Percentiles rank a stretch among this genome's conserved stretches.
These are phyloP conservation scores for Podila epicladia DNA, from an alignment of 192 early-diverging fungal species.

Conservation along the genomic window DNA sequence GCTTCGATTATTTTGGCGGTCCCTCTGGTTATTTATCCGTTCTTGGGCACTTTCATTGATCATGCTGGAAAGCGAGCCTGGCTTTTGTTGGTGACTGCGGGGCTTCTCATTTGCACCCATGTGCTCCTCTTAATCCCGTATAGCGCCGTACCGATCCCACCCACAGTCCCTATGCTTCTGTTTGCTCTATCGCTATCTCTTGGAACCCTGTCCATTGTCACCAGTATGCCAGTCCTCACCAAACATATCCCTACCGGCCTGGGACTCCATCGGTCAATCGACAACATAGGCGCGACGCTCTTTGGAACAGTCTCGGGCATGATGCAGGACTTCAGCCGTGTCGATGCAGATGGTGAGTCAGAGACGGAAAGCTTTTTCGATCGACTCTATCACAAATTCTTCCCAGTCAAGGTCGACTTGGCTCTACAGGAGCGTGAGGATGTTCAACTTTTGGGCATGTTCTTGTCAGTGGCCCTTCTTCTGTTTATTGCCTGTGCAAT, in stretches of 20 bases:
- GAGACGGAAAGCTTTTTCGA: constrained; percentile 39
- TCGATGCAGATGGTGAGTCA: constrained; percentile 7
- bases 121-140: constrained; percentile 25
- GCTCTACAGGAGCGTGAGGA: constrained; percentile 32
- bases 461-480: constrained; percentile 19
- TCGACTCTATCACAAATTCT: constrained; percentile 39
- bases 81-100: constrained; percentile 44
- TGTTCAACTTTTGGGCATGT: constrained; percentile 33
- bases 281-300: constrained; percentile 57
- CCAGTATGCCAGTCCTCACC: constrained; percentile 52
- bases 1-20: constrained; percentile 75
- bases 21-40: constrained; percentile 75
- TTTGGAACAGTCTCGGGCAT: constrained; percentile 51
- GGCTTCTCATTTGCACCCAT: constrained; percentile 33
- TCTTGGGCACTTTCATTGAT: constrained; percentile 77
- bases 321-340: constrained; percentile 33
- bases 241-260: constrained; percentile 57
- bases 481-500: constrained; percentile 17
- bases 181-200: constrained; percentile 50
- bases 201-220: constrained; percentile 52
- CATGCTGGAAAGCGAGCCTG: constrained; percentile 67
- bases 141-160: constrained; percentile 29
- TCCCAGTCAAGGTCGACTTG: constrained; percentile 25
- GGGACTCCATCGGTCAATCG: constrained; percentile 50
- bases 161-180: constrained; percentile 52